Evolutionary conservation across 306 rosid species (phyloP).

Genomic region (Mimosa pudica): DNA sequence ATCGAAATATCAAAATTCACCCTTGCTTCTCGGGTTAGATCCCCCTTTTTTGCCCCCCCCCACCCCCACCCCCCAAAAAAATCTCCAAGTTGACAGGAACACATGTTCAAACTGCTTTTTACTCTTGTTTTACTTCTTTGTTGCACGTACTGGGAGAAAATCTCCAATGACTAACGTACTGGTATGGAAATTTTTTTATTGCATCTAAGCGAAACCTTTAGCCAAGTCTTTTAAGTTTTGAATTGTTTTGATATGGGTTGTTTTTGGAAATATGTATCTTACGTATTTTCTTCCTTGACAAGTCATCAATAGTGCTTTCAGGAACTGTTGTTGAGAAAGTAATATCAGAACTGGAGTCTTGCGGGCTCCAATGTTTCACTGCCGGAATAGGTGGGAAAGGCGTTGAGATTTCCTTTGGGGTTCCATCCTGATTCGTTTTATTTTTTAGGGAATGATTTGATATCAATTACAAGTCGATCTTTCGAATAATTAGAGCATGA

Average conservation of each 20-base stretch:
- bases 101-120: background rate
- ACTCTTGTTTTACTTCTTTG: background rate
- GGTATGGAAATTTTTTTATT: background rate
- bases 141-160: background rate
- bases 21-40: background rate
- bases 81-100: no score
- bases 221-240: background rate
- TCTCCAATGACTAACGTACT: background rate
- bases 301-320: conserved; percentile 71
- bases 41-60: background rate
- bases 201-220: background rate
- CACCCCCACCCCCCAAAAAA: no score
- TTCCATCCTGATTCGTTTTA: conserved; percentile 50
- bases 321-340: conserved; percentile 70
- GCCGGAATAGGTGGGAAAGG: conserved; percentile 85
- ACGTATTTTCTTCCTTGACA: conserved; percentile 49
- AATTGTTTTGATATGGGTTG: background rate
- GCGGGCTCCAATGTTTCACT: conserved; percentile 81
- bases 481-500: conserved; percentile 38
- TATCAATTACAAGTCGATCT: conserved; percentile 19
- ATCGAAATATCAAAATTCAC: background rate
- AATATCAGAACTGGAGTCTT: conserved; percentile 75
- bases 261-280: conserved; percentile 4
- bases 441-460: conserved; percentile 19
- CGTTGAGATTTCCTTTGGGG: conserved; percentile 63